Percentiles rank a stretch among this genome's conserved stretches.
phyloP scores from a whole-genome alignment of 495 filamentous ascomycete species.

The Penicillium turbatum region DNA sequence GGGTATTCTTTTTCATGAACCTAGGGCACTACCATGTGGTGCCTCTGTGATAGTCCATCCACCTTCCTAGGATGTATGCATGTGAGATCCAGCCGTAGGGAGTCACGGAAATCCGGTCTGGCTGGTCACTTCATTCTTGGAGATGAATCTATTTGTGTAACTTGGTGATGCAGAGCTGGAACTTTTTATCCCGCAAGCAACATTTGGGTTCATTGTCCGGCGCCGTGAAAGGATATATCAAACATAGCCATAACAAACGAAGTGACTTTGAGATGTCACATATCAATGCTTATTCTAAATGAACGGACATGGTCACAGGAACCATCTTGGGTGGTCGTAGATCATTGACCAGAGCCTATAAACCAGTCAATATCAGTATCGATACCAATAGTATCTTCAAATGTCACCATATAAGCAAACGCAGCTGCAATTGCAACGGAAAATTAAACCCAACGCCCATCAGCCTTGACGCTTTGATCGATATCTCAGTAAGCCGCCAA shows the following conservation, averaged over 20 bases:
- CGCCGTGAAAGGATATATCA: too few species aligned
- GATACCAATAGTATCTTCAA: too few species aligned
- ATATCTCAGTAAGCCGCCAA: neutral
- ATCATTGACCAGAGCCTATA: neutral
- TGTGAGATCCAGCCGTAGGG: slow-evolving; percentile 7
- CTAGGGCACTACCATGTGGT: slow-evolving; percentile 3
- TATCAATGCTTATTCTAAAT: too few species aligned
- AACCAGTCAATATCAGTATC: neutral
- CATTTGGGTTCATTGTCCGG: neutral
- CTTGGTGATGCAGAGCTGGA: neutral
- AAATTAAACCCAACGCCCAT: neutral
- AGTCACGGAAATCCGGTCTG: slow-evolving; percentile 6
- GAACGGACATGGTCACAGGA: too few species aligned
- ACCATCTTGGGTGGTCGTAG: neutral
- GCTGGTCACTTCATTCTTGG: slow-evolving; percentile 2
- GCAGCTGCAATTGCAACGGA: neutral
- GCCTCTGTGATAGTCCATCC: neutral
- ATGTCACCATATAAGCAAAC: too few species aligned
- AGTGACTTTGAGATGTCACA: too few species aligned
- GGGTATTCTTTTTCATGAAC: neutral
- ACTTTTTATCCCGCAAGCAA: neutral
- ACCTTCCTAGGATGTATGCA: neutral
- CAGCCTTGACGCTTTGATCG: neutral
- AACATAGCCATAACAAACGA: too few species aligned
- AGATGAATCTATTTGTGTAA: neutral